These are phyloP conservation scores for Guadua angustifolia DNA, from an alignment of 176 grass and related monocot genomes.

Conservation along the genomic window DNA sequence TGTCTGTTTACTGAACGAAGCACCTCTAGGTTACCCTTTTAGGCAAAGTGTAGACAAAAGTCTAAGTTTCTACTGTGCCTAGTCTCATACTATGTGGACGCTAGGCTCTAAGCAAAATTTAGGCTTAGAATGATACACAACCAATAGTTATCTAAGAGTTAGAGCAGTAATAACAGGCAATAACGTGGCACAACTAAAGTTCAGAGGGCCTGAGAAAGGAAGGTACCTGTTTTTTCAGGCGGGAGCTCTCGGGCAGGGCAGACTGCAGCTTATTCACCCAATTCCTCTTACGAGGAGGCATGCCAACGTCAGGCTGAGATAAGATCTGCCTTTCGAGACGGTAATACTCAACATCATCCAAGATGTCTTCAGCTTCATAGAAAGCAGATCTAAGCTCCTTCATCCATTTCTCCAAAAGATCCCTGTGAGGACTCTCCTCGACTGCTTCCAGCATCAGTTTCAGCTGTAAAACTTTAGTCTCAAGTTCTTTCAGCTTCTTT, in stretches of 20 bases:
- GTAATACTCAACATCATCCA: constrained; percentile 44
- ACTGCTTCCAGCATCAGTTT: constrained; percentile 13
- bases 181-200: too few relatives aligned
- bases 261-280: not conserved
- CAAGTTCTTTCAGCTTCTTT: not conserved
- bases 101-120: too few relatives aligned
- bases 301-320: too few relatives aligned
- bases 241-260: too few relatives aligned
- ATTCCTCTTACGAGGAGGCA: not conserved
- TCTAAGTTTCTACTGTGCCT: too few relatives aligned
- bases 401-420: not conserved
- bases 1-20: too few relatives aligned
- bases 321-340: not conserved
- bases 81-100: too few relatives aligned
- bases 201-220: too few relatives aligned
- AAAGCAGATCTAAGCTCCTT: constrained; percentile 31
- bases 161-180: not conserved
- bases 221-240: not conserved
- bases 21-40: too few relatives aligned
- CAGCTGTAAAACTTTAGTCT: constrained; percentile 1
- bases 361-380: constrained; percentile 46
- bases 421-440: not conserved
- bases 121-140: too few relatives aligned
- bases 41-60: too few relatives aligned
- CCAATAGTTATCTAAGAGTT: too few relatives aligned